phyloP scores from a whole-genome alignment of 768 basidiomycete species.

The Boletus vermiculosoides region DNA sequence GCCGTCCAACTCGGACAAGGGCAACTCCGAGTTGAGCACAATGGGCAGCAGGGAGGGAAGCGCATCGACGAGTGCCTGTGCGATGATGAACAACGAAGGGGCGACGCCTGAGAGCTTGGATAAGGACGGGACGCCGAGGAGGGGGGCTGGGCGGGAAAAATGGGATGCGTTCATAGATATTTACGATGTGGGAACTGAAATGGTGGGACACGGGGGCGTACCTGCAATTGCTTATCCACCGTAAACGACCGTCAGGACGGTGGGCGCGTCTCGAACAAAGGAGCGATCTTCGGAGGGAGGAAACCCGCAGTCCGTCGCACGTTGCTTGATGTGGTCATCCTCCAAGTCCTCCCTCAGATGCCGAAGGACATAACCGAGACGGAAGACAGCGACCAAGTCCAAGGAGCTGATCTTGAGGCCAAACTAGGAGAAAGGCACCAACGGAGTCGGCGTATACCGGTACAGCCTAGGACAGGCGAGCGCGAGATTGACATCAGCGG shows the following conservation, averaged over 20 bases:
- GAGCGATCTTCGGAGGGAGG: constrained; percentile 47
- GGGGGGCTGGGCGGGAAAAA: too few relatives aligned
- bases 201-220: constrained; percentile 43
- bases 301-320: constrained; percentile 32
- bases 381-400: constrained; percentile 64
- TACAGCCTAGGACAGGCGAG: constrained; percentile 48
- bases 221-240: constrained; percentile 75
- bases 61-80: constrained; percentile 60
- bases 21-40: constrained; percentile 59
- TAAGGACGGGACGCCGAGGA: constrained; percentile 66
- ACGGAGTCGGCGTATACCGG: constrained; percentile 52
- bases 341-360: constrained; percentile 58
- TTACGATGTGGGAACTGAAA: too few relatives aligned
- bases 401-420: constrained; percentile 57
- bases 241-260: constrained; percentile 68
- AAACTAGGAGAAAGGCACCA: constrained; percentile 69
- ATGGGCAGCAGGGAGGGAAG: constrained; percentile 53
- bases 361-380: constrained; percentile 67
- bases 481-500: too few relatives aligned
- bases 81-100: constrained; percentile 56
- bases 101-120: constrained; percentile 75
- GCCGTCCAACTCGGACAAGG: constrained; percentile 67
- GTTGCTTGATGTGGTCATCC: constrained; percentile 41
- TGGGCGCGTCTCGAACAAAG: constrained; percentile 54
- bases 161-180: too few relatives aligned